Percentiles rank a stretch among this genome's conserved stretches.
Evolutionary conservation across 345 rosid species (phyloP).

Genomic region (Erysimum cheiranthoides): DNA sequence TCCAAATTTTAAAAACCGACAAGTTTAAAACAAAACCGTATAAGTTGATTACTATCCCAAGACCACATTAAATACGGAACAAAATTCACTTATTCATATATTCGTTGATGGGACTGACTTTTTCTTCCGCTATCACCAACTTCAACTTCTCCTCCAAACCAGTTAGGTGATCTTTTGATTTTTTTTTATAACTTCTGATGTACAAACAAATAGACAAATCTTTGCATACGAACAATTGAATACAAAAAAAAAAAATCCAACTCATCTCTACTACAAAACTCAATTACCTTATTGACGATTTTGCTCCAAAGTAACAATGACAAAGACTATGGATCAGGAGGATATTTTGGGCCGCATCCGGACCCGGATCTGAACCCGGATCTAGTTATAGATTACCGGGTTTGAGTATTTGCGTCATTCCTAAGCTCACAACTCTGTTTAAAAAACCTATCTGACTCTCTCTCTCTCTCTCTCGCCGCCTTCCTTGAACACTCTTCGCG

Average conservation of each 20-base stretch:
- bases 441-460: conserved; percentile 33
- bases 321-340: not conserved
- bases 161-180: not conserved
- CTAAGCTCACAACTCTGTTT: conserved; percentile 40
- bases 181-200: too few species aligned
- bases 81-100: not conserved
- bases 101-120: not conserved
- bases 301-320: not conserved
- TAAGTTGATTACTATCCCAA: not conserved
- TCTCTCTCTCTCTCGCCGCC: conserved; percentile 27
- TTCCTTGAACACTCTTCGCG: conserved; percentile 14
- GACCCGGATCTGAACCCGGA: conserved; percentile 1
- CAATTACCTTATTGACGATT: not conserved
- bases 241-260: not conserved
- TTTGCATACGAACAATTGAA: too few species aligned
- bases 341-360: conserved; percentile 12
- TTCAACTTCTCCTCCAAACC: not conserved
- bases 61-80: not conserved
- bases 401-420: conserved; percentile 35
- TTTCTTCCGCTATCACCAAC: not conserved
- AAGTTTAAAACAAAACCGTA: not conserved
- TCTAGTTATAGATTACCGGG: conserved; percentile 25
- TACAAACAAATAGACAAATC: too few species aligned
- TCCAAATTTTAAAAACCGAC: too few species aligned
- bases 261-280: not conserved